phyloP scores from a whole-genome alignment of 108 stramenopile genomes.

The Cafeteria roenbergensis region DNA sequence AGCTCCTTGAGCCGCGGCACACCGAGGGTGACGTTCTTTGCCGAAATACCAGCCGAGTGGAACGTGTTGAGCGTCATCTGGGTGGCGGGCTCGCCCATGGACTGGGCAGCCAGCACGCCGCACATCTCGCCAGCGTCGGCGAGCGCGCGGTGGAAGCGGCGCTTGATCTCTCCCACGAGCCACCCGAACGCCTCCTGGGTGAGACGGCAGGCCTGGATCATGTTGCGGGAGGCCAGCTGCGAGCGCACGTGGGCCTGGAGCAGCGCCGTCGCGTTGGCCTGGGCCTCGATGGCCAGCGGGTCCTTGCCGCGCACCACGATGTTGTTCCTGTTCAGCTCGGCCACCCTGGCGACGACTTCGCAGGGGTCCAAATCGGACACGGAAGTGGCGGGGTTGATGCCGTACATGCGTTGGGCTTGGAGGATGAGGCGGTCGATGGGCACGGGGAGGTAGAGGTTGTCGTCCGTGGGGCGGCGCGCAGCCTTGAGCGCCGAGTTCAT shows the following conservation, averaged over 20 bases:
- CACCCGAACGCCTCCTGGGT: slow-evolving; percentile 71
- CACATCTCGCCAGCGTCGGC: slow-evolving; percentile 94
- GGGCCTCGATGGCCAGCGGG: slow-evolving; percentile 67
- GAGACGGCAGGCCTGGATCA: slow-evolving; percentile 69
- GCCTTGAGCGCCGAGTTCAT: slow-evolving; percentile 19
- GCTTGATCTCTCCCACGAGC: slow-evolving; percentile 76
- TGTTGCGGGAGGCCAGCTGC: slow-evolving; percentile 65
- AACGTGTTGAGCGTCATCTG: slow-evolving; percentile 97
- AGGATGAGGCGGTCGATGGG: slow-evolving; percentile 73
- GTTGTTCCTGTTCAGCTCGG: slow-evolving; percentile 60
- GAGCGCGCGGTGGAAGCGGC: slow-evolving; percentile 67
- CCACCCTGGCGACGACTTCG: slow-evolving; percentile 57
- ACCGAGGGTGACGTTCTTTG: slow-evolving; percentile 96
- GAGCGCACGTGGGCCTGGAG: slow-evolving; percentile 77
- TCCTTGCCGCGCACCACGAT: slow-evolving; percentile 84
- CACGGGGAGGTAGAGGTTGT: slow-evolving; percentile 71
- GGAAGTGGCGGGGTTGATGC: slow-evolving; percentile 47
- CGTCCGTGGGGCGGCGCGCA: slow-evolving; percentile 29
- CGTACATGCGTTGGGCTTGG: slow-evolving; percentile 75
- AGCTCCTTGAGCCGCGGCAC: slow-evolving; percentile 95
- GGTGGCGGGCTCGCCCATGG: slow-evolving; percentile 95
- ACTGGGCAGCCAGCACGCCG: slow-evolving; percentile 93
- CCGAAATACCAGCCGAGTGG: slow-evolving; percentile 91
- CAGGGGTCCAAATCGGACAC: slow-evolving; percentile 64
- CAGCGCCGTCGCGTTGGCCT: slow-evolving; percentile 77